These are phyloP conservation scores for Lasiosphaeriaceae sp. DNA, from an alignment of 495 filamentous ascomycete species.

Conservation along the genomic window DNA sequence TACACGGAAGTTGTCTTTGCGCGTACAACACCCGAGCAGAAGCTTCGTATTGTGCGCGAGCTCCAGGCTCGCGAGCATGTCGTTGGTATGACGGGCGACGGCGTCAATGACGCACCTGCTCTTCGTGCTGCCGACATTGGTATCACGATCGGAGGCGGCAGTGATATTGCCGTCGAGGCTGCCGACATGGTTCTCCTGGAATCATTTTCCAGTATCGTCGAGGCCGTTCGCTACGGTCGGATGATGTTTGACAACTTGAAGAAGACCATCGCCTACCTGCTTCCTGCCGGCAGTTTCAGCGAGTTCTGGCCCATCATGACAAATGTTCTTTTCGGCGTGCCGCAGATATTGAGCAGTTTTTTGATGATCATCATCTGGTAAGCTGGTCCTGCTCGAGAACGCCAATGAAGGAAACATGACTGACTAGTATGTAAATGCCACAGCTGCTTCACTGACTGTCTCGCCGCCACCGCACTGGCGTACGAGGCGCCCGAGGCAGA, in stretches of 20 bases:
- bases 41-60: slow-evolving; percentile 68
- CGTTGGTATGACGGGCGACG: slow-evolving; percentile 64
- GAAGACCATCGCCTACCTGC: slow-evolving; percentile 68
- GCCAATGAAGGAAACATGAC: too few relatives aligned
- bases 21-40: slow-evolving; percentile 71
- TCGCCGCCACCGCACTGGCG: slow-evolving; percentile 60
- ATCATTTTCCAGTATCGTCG: slow-evolving; percentile 61
- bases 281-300: slow-evolving; percentile 62
- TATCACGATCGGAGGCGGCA: slow-evolving; percentile 75
- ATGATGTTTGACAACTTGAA: slow-evolving; percentile 70
- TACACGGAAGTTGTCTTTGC: slow-evolving; percentile 57
- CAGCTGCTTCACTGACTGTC: slow-evolving; percentile 65
- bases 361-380: slow-evolving; percentile 64
- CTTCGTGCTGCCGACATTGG: slow-evolving; percentile 73
- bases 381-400: not conserved
- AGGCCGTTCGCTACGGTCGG: slow-evolving; percentile 63
- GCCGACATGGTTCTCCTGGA: slow-evolving; percentile 69
- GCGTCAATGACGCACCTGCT: slow-evolving; percentile 80
- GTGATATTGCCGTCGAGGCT: slow-evolving; percentile 71
- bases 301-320: slow-evolving; percentile 71
- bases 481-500: slow-evolving; percentile 72
- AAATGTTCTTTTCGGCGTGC: slow-evolving; percentile 64
- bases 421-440: not conserved
- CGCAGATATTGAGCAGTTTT: slow-evolving; percentile 63
- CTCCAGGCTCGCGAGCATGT: slow-evolving; percentile 54